Evolutionary conservation across 176 grass and related monocot genomes (phyloP), one percentile per base, ranked within the genome.

Genomic region (Raddia distichophylla): DNA sequence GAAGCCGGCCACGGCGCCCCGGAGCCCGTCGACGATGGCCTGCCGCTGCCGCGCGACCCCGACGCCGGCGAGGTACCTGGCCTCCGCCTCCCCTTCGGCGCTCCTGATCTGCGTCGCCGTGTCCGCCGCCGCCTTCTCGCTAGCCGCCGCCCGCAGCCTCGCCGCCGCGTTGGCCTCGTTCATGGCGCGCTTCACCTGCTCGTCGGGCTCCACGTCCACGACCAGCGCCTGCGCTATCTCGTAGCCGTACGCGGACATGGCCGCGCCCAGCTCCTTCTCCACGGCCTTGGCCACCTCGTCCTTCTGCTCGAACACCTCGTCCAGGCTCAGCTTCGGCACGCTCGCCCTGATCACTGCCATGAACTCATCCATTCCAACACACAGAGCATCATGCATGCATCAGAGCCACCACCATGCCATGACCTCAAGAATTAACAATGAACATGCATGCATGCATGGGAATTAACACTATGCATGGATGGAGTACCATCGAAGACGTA

Each of bases 401-500:
- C 37, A 40, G 2, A 5, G 37, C 4, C 37, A 40, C 37, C 2
- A 40, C 2, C 37, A 40, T 40, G 37, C 2, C 37, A 40, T 40
- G 37, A 27, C 27, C 27, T 27, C 27, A 40, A 40, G 37, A 40
- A 40, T 40, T 40, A 40, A 27, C 27, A 1, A 27, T 27, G 0
- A 40, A 40, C 37, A 40, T 40, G 37, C 8, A 12, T 48, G 27
- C 27, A 27, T 27, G 27, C 27, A 27, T 27, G 27, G 1, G 27
- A 27, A 27, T 27, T 27, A 27, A 27, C 27, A 27, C 27, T 27
- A 27, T 27, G 27, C 27, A 27, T 27, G 27, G 27, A 27, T 27
- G 27, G 27, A 27, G 27, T 86, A 97, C 94, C 94, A 32, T 97
- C 91, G 73, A 94, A 97, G 3, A 94, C 94, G 43, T 97, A 97